A percentile compares a stretch with the other conserved stretches of the same genome.
These are phyloP conservation scores for Stachybotrys chartarum DNA, from an alignment of 2,329 filamentous ascomycete species.

Conservation along the genomic window DNA sequence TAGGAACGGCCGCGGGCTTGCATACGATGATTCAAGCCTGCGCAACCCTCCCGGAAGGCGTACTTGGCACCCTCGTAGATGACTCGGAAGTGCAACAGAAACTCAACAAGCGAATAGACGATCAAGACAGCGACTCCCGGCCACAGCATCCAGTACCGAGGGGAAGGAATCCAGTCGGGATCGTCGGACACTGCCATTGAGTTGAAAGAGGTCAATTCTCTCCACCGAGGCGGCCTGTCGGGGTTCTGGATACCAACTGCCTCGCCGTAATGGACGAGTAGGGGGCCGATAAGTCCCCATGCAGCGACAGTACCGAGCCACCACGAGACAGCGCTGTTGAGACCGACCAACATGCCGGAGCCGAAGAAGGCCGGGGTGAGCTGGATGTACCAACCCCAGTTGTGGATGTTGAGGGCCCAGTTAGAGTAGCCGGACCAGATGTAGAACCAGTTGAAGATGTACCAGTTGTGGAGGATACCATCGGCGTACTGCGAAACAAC, in stretches of 20 bases:
- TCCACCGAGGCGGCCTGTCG: slow-evolving; percentile 20
- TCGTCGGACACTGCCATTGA: slow-evolving; percentile 19
- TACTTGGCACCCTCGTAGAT: slow-evolving; percentile 27
- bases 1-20: slow-evolving; percentile 22
- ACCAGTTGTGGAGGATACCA: slow-evolving; percentile 55
- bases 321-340: slow-evolving; percentile 52
- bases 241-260: slow-evolving; percentile 34
- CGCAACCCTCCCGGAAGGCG: slow-evolving; percentile 20
- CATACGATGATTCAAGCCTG: slow-evolving; percentile 20
- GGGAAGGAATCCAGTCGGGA: slow-evolving; percentile 23
- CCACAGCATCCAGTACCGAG: slow-evolving; percentile 36
- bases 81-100: slow-evolving; percentile 30
- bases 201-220: slow-evolving; percentile 19
- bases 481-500: slow-evolving; percentile 51
- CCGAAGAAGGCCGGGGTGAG: slow-evolving; percentile 56
- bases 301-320: slow-evolving; percentile 47
- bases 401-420: slow-evolving; percentile 42
- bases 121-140: slow-evolving; percentile 37
- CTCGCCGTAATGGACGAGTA: slow-evolving; percentile 41
- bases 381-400: slow-evolving; percentile 55
- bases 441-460: slow-evolving; percentile 44
- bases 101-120: slow-evolving; percentile 31
- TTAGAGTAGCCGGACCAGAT: slow-evolving; percentile 47
- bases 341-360: slow-evolving; percentile 41
- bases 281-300: slow-evolving; percentile 44